Percentiles rank a stretch among this genome's conserved stretches.
phyloP scores from a whole-genome alignment of 345 rosid genomes.

The Jatropha curcas region DNA sequence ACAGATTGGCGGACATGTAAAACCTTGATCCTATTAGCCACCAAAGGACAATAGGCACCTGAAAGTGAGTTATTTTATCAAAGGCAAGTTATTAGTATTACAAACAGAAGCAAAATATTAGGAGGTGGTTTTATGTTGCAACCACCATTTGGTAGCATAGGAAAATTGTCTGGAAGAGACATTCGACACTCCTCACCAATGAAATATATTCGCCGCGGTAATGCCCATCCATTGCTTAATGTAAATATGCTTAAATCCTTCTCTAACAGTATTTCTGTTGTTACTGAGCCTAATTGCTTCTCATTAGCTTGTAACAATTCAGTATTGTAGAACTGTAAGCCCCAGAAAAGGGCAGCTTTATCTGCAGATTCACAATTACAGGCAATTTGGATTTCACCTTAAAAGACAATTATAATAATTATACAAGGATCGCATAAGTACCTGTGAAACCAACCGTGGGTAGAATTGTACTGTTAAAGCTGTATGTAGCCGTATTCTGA shows the following conservation, averaged over 20 bases:
- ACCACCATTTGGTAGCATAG: conserved; percentile 46
- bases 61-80: background rate
- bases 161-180: conserved; percentile 56
- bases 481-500: conserved; percentile 34
- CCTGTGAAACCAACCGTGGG: conserved; percentile 48
- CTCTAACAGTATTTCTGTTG: conserved; percentile 45
- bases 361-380: conserved; percentile 35
- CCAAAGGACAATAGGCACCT: background rate
- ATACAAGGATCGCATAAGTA: background rate
- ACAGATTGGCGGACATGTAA: background rate
- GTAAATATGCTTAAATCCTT: conserved; percentile 47
- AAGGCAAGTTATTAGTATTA: background rate
- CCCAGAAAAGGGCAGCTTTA: conserved; percentile 60
- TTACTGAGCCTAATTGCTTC: conserved; percentile 36
- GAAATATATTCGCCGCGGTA: conserved; percentile 60
- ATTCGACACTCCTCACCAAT: conserved; percentile 53
- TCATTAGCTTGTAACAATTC: conserved; percentile 37
- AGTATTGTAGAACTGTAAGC: conserved; percentile 37
- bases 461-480: conserved; percentile 54
- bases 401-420: background rate
- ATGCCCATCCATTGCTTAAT: conserved; percentile 54
- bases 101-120: conserved; percentile 19
- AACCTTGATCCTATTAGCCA: background rate
- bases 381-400: too few relatives aligned
- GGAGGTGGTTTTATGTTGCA: conserved; percentile 17